Evolutionary conservation across 768 basidiomycete genomes (phyloP).

Genomic region (Phanerochaete sordida): DNA sequence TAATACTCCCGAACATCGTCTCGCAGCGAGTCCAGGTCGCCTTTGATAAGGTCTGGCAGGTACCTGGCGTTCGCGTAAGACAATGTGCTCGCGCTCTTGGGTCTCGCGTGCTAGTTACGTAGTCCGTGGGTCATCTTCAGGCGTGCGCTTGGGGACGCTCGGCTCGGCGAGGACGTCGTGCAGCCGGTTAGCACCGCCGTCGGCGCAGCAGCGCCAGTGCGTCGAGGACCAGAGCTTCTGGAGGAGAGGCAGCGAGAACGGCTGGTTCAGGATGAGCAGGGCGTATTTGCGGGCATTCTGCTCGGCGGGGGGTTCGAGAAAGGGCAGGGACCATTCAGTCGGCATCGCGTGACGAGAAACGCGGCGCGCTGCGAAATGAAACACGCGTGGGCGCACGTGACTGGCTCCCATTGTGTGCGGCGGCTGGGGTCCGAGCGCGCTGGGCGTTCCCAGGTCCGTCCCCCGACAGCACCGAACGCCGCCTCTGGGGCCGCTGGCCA

Average conservation of each 20-base stretch:
- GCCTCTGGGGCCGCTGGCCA: too few relatives aligned
- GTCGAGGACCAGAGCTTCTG: constrained; percentile 43
- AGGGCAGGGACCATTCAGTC: constrained; percentile 9
- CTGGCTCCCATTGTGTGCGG: not conserved
- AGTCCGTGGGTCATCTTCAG: not conserved
- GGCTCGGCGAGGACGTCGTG: constrained; percentile 43
- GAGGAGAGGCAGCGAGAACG: constrained; percentile 66
- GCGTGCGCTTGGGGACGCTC: not conserved
- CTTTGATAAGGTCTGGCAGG: constrained; percentile 85
- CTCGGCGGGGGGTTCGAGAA: constrained; percentile 2
- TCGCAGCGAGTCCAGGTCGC: constrained; percentile 88
- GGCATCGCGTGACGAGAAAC: constrained; percentile 5
- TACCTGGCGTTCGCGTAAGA: constrained; percentile 40
- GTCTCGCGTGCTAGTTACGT: not conserved
- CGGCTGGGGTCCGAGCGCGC: not conserved
- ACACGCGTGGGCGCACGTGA: constrained; percentile 12
- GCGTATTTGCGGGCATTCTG: constrained; percentile 31
- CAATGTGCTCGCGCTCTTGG: not conserved
- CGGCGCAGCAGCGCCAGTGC: constrained; percentile 43
- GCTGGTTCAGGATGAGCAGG: constrained; percentile 88
- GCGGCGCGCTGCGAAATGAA: not conserved
- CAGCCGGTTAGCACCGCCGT: constrained; percentile 61
- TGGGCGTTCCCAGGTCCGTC: not conserved
- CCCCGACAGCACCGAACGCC: not conserved
- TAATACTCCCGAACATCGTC: constrained; percentile 74